phyloP scores from a whole-genome alignment of 805 yeast genomes.

The Monosporozyma siamensis region DNA sequence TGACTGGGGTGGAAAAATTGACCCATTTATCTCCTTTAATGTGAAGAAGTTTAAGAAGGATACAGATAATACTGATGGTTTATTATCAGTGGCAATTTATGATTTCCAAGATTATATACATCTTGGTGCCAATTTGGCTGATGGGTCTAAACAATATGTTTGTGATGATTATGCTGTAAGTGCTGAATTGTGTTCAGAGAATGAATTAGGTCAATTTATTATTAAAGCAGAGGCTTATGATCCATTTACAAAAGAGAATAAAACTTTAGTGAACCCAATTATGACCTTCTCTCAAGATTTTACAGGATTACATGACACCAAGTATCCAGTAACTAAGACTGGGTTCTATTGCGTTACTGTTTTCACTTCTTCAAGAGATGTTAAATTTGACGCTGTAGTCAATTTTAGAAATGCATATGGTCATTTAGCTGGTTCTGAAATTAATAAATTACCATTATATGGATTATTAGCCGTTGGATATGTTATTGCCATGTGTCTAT shows the following conservation, averaged over 20 bases:
- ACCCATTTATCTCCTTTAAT: slow-evolving; percentile 50
- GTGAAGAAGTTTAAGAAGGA: slow-evolving; percentile 27
- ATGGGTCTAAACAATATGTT: slow-evolving; percentile 47
- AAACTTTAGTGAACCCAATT: slow-evolving; percentile 45
- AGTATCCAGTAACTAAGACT: slow-evolving; percentile 59
- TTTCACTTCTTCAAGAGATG: slow-evolving; percentile 35
- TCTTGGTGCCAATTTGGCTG: slow-evolving; percentile 46
- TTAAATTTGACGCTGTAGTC: slow-evolving; percentile 53
- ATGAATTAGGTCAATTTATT: slow-evolving; percentile 55
- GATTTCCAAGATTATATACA: slow-evolving; percentile 70
- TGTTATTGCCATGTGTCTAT: slow-evolving; percentile 70
- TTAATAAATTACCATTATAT: slow-evolving; percentile 82
- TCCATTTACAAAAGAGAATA: slow-evolving; percentile 41
- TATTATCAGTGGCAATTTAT: slow-evolving; percentile 63
- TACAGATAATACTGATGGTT: slow-evolving; percentile 30
- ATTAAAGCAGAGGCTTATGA: slow-evolving; percentile 36
- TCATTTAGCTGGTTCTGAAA: slow-evolving; percentile 76
- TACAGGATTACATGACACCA: slow-evolving; percentile 50
- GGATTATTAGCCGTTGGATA: slow-evolving; percentile 79
- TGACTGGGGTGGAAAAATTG: slow-evolving; percentile 77
- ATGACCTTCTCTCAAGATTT: slow-evolving; percentile 45
- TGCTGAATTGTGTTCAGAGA: slow-evolving; percentile 43
- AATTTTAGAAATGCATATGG: slow-evolving; percentile 92
- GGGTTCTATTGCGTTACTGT: slow-evolving; percentile 92
- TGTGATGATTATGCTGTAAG: slow-evolving; percentile 68